Evolutionary conservation across 345 rosid genomes (phyloP), one percentile per base, ranked within the genome.

Genomic region (Lagerstroemia speciosa): DNA sequence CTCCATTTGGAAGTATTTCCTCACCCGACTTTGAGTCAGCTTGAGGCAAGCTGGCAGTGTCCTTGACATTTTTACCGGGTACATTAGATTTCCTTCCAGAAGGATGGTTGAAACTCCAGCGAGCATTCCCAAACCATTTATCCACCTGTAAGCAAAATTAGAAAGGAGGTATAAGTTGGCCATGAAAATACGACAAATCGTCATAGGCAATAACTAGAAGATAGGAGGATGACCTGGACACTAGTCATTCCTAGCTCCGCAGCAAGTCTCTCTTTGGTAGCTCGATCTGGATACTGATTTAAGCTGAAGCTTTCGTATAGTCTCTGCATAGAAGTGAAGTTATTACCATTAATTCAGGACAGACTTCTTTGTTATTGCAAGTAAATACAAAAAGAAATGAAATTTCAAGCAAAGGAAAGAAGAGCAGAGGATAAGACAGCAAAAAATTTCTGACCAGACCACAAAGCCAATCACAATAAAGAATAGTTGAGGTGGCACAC

Each of bases 121-220:
- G 96, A 66, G 86, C 72, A 81, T 91, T 83, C 71, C 57, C 87
- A 57, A 94, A 91, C 99, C 99, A 94, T 72, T 83, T 91, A 66
- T 34, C 71, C 74, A 94, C 96, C 97, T 91, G 85, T 37, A 71
- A 30, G 67, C 45, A 30, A 48, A 33, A 38, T 64, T 8, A 27
- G 32, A 38, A 69, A 58, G 12, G 58, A 22, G 6, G 41, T 14
- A 37, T 41, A 46, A 29, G 45, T 32, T 61, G 27, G 72, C 16
- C 57, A 24, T 14, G 55, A 20, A 53, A 26, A 40, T 32, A 37
- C 26, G 38, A 50, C 55, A 57, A 69, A 37, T 68, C 45, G 29
- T 2, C 19, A 65, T 30, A 34, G 46, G 68, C 53, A 20, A 29
- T n/a, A 29, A 34, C 15, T 26, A 27, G 62, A 43, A 27, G 62